Conservation (phyloP, 208 protist genomes). For the Borovskyia barvae region DNA sequence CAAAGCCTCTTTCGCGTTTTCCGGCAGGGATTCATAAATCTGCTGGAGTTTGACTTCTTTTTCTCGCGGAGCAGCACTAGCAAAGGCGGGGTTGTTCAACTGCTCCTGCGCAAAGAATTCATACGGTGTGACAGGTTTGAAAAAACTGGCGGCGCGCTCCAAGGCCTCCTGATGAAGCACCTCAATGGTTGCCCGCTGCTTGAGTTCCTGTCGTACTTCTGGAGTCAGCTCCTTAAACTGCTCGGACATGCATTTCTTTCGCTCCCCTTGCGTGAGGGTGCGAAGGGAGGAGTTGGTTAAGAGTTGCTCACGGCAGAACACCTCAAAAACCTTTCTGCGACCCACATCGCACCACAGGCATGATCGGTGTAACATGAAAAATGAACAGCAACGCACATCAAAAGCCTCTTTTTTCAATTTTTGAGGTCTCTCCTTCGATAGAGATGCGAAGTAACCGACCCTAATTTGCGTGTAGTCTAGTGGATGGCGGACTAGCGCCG, state of each 20-base stretch:
- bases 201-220: conserved; percentile 27
- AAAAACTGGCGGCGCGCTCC: conserved; percentile 7
- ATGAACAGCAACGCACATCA: too few species aligned
- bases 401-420: neutral
- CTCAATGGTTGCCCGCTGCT: conserved; percentile 28
- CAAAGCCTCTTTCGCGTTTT: conserved; percentile 50
- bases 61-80: conserved; percentile 38
- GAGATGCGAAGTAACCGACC: too few species aligned
- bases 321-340: conserved; percentile 40
- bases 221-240: conserved; percentile 44
- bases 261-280: conserved; percentile 35
- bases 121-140: conserved; percentile 37
- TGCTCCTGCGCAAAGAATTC: conserved; percentile 70
- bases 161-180: conserved; percentile 18
- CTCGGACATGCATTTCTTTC: conserved; percentile 29
- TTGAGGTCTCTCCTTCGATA: too few species aligned
- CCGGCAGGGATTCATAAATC: conserved; percentile 70
- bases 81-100: conserved; percentile 50
- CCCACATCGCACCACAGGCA: neutral
- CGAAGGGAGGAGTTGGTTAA: conserved; percentile 38
- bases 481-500: too few species aligned
- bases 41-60: conserved; percentile 49
- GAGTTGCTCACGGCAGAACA: conserved; percentile 58
- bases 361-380: conserved; percentile 39
- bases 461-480: too few species aligned